Base-by-base conservation (phyloP, 177 flowering plant genomes). In the Tripterygium wilfordii region DNA sequence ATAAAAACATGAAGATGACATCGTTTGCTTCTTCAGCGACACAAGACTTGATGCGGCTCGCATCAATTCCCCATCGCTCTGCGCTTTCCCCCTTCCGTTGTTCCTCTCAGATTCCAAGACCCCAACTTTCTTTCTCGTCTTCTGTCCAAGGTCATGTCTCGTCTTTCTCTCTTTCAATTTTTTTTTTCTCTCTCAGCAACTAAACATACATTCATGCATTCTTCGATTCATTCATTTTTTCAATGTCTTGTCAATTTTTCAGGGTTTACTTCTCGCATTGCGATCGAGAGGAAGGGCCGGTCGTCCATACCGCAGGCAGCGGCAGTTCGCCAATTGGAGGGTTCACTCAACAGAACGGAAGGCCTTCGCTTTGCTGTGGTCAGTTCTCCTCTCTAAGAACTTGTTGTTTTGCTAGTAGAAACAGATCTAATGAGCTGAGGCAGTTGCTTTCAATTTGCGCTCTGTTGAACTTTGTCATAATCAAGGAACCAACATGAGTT, bases 331-430 rank as follows among this genome's bases (percentile, higher is more conserved):
- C 84, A 75, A 28, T 49, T 87, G 55, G 64, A 50, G 10, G 98
- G 98, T 13, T 78, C 79, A 0, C 35, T 90, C 18, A 75, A 71
- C 39, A 63, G 21, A 58, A 52, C 78, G 1, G 67, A 83, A 44
- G 88, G 90, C 24, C 77, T 83, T 47, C 87, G 91, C 14, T 90
- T 90, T 54, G 98, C 89, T 17, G 70, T 90, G 62, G 98, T 84
- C 5, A 51, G 71, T 72, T 27, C 4, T 33, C 8, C 26, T 30
- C 21, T n/a, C 16, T 3, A 5, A 35, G 10, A 13, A 7, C 38
- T 15, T 10, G 38, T 35, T 35, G 10, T 35, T 5, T 35, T 35
- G n/a, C n/a, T n/a, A n/a, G n/a, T n/a, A n/a, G n/a, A n/a, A n/a
- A n/a, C n/a, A n/a, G n/a, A n/a, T n/a, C n/a, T n/a, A n/a, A n/a